These are phyloP conservation scores for Aspergillus coremiiformis DNA, from an alignment of 495 filamentous ascomycete genomes.

Conservation along the genomic window DNA sequence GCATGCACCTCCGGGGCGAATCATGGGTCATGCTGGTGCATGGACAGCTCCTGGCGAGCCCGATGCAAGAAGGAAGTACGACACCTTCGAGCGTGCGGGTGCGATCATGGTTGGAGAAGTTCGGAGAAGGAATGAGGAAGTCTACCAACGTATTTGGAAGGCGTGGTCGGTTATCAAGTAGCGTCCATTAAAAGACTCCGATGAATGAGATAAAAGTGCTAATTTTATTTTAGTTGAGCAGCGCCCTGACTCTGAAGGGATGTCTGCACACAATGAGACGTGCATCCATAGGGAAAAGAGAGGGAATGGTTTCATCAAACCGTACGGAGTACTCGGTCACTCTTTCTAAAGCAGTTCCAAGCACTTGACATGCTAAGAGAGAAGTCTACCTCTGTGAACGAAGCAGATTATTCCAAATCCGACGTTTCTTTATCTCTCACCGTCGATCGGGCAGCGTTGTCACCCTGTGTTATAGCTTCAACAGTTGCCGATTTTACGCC, in stretches of 20 bases:
- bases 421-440: slow-evolving; percentile 52
- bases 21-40: slow-evolving; percentile 89
- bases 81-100: slow-evolving; percentile 60
- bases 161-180: no score
- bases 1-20: slow-evolving; percentile 54
- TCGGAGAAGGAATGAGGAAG: slow-evolving; percentile 66
- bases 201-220: no score
- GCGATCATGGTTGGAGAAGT: slow-evolving; percentile 67
- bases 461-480: slow-evolving; percentile 62
- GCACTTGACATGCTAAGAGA: slow-evolving; percentile 54
- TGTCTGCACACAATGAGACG: slow-evolving; percentile 45
- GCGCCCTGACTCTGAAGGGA: slow-evolving; percentile 32
- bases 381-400: slow-evolving; percentile 42
- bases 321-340: slow-evolving; percentile 44
- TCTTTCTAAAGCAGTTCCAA: slow-evolving; percentile 53
- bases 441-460: slow-evolving; percentile 55
- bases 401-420: slow-evolving; percentile 24
- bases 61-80: slow-evolving; percentile 56
- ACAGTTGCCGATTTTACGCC: slow-evolving; percentile 35
- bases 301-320: no score
- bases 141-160: no score
- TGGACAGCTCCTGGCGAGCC: slow-evolving; percentile 63
- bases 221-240: slow-evolving; percentile 14
- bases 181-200: no score
- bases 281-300: slow-evolving; percentile 9